Evolutionary conservation across 345 rosid species (phyloP).

Genomic region (Lagerstroemia speciosa): DNA sequence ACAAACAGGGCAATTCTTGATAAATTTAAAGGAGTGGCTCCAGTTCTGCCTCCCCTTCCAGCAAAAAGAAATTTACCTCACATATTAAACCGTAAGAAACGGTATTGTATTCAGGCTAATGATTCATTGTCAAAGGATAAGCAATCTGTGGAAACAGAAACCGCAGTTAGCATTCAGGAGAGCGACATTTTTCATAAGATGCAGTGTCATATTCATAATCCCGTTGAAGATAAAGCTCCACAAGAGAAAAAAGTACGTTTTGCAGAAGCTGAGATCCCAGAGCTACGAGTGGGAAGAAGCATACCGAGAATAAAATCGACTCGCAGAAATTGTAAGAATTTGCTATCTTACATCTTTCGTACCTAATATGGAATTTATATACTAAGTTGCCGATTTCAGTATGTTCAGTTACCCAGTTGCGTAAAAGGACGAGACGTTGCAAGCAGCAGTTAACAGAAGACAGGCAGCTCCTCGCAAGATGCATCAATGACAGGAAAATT

Average conservation of each 20-base stretch:
- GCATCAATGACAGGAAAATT: constrained; percentile 15
- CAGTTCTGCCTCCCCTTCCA: constrained; percentile 15
- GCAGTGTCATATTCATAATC: constrained; percentile 11
- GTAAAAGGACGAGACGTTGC: constrained; percentile 19
- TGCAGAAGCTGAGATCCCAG: constrained; percentile 23
- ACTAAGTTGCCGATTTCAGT: not conserved
- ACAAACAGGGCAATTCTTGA: constrained; percentile 6
- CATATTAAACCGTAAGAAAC: constrained; percentile 19
- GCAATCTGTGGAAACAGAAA: constrained; percentile 18
- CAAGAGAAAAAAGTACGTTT: constrained; percentile 34
- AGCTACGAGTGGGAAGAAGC: constrained; percentile 18
- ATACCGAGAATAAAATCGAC: constrained; percentile 11
- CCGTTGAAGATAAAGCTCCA: constrained; percentile 6
- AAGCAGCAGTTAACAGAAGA: constrained; percentile 11
- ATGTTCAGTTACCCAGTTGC: constrained; percentile 21
- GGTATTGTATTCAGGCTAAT: constrained; percentile 15
- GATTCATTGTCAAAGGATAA: constrained; percentile 12
- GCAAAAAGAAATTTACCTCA: constrained; percentile 21
- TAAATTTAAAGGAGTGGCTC: constrained; percentile 18
- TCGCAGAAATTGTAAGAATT: constrained; percentile 18
- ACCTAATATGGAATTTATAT: not conserved
- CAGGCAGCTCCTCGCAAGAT: constrained; percentile 13
- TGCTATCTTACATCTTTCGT: not conserved
- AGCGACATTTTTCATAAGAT: constrained; percentile 13
- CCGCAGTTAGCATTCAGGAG: constrained; percentile 8